phyloP scores from a whole-genome alignment of 495 filamentous ascomycete genomes.

The Sabuloglossum arenarium region DNA sequence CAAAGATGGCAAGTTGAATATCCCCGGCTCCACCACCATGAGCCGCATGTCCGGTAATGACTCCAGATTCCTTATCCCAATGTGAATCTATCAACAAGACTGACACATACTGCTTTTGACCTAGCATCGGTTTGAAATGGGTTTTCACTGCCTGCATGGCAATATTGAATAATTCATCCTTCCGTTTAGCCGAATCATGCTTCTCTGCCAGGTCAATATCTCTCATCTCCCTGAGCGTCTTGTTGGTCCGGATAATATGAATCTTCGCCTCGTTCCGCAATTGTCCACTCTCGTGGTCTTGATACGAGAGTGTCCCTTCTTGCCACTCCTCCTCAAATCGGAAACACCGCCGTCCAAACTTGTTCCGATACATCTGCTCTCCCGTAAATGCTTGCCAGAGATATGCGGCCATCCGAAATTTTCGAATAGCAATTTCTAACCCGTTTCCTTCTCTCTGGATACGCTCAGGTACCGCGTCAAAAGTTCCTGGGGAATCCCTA shows the following conservation, averaged over 20 bases:
- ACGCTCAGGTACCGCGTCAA: slow-evolving; percentile 59
- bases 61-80: slow-evolving; percentile 53
- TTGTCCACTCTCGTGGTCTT: slow-evolving; percentile 41
- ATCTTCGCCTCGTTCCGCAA: slow-evolving; percentile 82
- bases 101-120: slow-evolving; percentile 72
- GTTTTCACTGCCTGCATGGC: slow-evolving; percentile 52
- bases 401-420: slow-evolving; percentile 81
- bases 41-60: slow-evolving; percentile 63
- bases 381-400: slow-evolving; percentile 92
- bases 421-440: slow-evolving; percentile 56
- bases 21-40: slow-evolving; percentile 45
- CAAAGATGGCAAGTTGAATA: slow-evolving; percentile 70
- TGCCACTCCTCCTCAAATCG: slow-evolving; percentile 90
- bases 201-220: slow-evolving; percentile 69
- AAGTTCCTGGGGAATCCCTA: slow-evolving; percentile 72
- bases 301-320: slow-evolving; percentile 46
- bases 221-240: slow-evolving; percentile 65
- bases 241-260: slow-evolving; percentile 60
- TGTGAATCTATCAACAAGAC: slow-evolving; percentile 67
- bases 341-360: slow-evolving; percentile 64
- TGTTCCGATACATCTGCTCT: slow-evolving; percentile 82
- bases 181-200: slow-evolving; percentile 39
- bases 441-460: slow-evolving; percentile 59
- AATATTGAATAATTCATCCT: slow-evolving; percentile 52
- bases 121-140: slow-evolving; percentile 49